Evolutionary conservation across 352 stramenopile species (phyloP), one percentile per base, ranked within the genome.

Genomic region (Pythium utonaiense): DNA sequence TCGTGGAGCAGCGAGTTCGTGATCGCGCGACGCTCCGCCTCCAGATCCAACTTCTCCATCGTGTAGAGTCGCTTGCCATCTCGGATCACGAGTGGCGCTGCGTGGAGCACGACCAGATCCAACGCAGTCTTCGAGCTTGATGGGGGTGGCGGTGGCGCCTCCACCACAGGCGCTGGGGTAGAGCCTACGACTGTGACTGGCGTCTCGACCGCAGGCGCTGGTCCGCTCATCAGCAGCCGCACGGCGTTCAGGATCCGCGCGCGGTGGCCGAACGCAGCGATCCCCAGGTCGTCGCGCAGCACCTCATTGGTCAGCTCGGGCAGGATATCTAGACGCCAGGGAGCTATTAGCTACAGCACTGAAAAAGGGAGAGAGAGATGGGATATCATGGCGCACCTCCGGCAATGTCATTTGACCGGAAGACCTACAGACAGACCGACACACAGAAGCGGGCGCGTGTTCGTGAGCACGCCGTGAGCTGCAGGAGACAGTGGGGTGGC

Each of bases 41-140:
- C 83, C 19, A 93, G 63, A 45, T 93, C 83, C 30, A 93, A 73
- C 49, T 93, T 93, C 68, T 93, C 83, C 83, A 93, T 93, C 24
- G 79, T 70, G 54, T 80, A 87, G 30, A 91, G 76, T 6, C 76
- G 69, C 44, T 78, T 74, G 27, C 73, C 75, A 61, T 90, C 75
- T 57, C 80, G 83, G 50, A 91, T 89, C 55, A 91, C 79, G 10
- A 93, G 76, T 48, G 83, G 83, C n/a, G 83, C 80, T 30, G 83
- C 83, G 25, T 91, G 83, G 10, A 93, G 79, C 33, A 93, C 83
- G 33, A 88, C 75, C 24, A 93, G 67, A 58, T 93, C 79, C 16
- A 93, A 68, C 28, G 62, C 72, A n/a, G 50, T 42, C 54, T 89
- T 90, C 9, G 71, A 17, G 65, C 64, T 19, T 74, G 68, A 6